Conservation (phyloP, 1,284 basidiomycete species). For the Irpex rosettiformis region DNA sequence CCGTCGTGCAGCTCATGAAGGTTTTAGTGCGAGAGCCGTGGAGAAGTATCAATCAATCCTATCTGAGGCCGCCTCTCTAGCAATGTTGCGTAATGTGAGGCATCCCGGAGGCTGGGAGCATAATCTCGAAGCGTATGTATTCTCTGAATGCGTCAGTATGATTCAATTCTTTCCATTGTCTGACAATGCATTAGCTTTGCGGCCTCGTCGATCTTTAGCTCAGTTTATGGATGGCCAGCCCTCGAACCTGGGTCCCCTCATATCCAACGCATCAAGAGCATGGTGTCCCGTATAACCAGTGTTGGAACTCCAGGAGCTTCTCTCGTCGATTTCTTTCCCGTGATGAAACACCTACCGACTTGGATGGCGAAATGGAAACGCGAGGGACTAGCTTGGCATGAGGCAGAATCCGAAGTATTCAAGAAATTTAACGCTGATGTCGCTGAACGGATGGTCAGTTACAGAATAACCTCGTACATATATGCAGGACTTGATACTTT, state of each 20-base stretch:
- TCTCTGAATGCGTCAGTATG: neutral
- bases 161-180: too few relatives aligned
- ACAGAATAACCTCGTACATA: too few relatives aligned
- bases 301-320: constrained; percentile 12
- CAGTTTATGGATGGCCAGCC: neutral
- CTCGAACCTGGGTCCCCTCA: neutral
- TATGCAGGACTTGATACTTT: too few relatives aligned
- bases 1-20: constrained; percentile 12
- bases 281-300: constrained; percentile 22
- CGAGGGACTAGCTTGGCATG: constrained; percentile 16
- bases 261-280: constrained; percentile 17
- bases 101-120: neutral
- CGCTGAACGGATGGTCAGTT: neutral
- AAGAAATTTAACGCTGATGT: constrained; percentile 11
- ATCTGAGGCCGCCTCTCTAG: neutral
- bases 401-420: constrained; percentile 17
- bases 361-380: constrained; percentile 24
- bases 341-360: constrained; percentile 20
- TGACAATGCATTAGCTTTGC: too few relatives aligned
- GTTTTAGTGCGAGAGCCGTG: constrained; percentile 7
- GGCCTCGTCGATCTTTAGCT: neutral
- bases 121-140: neutral
- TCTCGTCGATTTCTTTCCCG: constrained; percentile 16
- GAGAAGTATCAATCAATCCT: constrained; percentile 2
- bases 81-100: neutral